Evolutionary conservation across 148 eudicot species (phyloP), one percentile per base, ranked within the genome.

Genomic region (Cornus suecica): DNA sequence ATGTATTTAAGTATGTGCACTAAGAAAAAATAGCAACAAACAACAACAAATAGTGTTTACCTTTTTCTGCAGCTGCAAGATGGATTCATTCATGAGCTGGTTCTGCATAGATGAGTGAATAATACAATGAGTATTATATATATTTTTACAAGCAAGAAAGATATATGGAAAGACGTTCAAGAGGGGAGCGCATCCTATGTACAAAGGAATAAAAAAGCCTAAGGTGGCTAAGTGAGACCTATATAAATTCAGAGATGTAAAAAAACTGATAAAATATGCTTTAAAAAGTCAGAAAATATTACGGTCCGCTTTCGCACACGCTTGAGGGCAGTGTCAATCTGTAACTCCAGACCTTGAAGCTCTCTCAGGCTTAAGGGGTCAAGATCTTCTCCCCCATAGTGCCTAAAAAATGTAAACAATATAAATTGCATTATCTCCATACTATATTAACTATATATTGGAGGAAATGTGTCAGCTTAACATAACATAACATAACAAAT

Each of bases 281-380:
- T 2, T 1, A 20, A 58, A 58, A n/a, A 18, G 62, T 58, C 20
- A n/a, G 5, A 18, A 58, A 18, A 1, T 14, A 1, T 13, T 78
- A 89, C 98, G 93, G 91, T 91, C 72, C 84, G 89, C 75, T 83
- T 80, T 75, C 98, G 78, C 27, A 91, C 80, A 69, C 96, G 83
- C 82, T 86, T 93, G 31, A 91, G 83, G 73, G 95, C 89, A 69
- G 79, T 81, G 66, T 91, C 96, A 69, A 93, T 84, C 68, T 93
- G 98, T 68, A 85, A 92, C 86, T 93, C 93, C 76, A 93, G 60
- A 75, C 85, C 81, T 61, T 91, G 98, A 75, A 93, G 93, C 79
- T 93, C 98, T 61, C 90, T 81, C 71, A 85, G 70, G 85, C 79
- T 88, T 68, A 93, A 75, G 22, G 88, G 58, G 65, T 88, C 87